Conservation (phyloP, 2,329 filamentous ascomycete genomes). For the Alternaria sp. region DNA sequence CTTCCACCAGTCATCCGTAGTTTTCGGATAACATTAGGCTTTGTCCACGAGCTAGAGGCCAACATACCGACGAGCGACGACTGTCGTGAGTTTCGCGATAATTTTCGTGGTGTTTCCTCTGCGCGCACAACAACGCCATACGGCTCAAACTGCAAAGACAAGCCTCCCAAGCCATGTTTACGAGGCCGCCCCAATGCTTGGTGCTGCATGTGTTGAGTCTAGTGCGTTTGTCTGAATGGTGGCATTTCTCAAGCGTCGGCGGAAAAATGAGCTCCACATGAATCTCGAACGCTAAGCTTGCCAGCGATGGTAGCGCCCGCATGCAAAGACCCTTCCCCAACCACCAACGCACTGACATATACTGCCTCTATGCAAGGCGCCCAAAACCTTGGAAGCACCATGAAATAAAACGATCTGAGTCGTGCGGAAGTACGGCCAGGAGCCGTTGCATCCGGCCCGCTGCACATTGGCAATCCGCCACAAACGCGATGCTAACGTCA, state of each 20-base stretch:
- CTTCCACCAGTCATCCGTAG: constrained; percentile 13
- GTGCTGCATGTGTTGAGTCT: constrained; percentile 8
- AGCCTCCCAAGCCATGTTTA: constrained; percentile 12
- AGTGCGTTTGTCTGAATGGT: constrained; percentile 10
- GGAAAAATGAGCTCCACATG: constrained; percentile 7
- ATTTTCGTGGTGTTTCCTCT: not conserved
- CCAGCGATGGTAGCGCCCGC: constrained; percentile 2
- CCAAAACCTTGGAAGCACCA: not conserved
- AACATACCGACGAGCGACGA: not conserved
- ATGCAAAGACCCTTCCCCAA: constrained; percentile 3
- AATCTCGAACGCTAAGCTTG: constrained; percentile 9
- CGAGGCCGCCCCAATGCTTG: constrained; percentile 13
- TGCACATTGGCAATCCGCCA: constrained; percentile 1
- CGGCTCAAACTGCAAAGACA: constrained; percentile 1
- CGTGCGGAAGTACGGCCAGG: not conserved
- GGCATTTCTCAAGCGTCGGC: constrained; percentile 11
- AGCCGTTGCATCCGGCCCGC: constrained; percentile 1
- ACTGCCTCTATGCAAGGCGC: not conserved
- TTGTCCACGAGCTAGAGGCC: not conserved
- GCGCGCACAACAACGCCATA: not conserved
- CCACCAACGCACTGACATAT: not conserved
- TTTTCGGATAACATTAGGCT: not conserved
- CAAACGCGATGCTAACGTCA: constrained; percentile 3
- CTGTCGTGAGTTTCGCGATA: not conserved
- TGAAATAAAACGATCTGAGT: not conserved